Evolutionary conservation across 257 asterid species (phyloP).

Genomic region (Gentiana straminea): DNA sequence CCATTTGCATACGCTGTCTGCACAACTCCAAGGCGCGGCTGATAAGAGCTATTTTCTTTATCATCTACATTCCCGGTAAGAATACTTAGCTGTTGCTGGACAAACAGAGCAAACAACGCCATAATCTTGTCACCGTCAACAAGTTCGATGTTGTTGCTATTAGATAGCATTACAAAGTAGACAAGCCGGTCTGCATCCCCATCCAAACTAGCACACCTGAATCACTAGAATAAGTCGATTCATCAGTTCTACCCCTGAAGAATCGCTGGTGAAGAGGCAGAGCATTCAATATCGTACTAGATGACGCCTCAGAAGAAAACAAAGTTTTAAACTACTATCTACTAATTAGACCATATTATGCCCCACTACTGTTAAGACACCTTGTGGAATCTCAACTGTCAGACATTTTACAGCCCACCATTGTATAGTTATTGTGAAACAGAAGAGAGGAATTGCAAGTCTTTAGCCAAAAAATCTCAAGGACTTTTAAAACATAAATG

Average conservation of each 20-base stretch:
- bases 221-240: conserved; percentile 35
- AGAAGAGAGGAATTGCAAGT: too few species aligned
- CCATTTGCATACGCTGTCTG: conserved; percentile 99
- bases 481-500: too few species aligned
- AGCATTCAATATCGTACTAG: not conserved
- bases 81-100: conserved; percentile 59
- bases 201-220: conserved; percentile 97
- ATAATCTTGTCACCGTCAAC: conserved; percentile 96
- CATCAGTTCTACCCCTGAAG: conserved; percentile 17
- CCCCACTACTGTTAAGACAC: too few species aligned
- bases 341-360: too few species aligned
- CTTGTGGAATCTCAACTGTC: too few species aligned
- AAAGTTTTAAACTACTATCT: too few species aligned
- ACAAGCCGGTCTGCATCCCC: conserved; percentile 98
- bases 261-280: not conserved
- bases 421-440: too few species aligned
- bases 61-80: conserved; percentile 34
- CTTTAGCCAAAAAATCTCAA: too few species aligned
- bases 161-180: conserved; percentile 52
- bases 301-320: not conserved
- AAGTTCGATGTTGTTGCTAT: conserved; percentile 57
- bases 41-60: conserved; percentile 25
- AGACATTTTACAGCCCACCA: too few species aligned
- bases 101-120: conserved; percentile 77
- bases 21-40: conserved; percentile 56